These are phyloP conservation scores for Acanthamoeba healyi DNA, from an alignment of 208 protist species.

Conservation along the genomic window DNA sequence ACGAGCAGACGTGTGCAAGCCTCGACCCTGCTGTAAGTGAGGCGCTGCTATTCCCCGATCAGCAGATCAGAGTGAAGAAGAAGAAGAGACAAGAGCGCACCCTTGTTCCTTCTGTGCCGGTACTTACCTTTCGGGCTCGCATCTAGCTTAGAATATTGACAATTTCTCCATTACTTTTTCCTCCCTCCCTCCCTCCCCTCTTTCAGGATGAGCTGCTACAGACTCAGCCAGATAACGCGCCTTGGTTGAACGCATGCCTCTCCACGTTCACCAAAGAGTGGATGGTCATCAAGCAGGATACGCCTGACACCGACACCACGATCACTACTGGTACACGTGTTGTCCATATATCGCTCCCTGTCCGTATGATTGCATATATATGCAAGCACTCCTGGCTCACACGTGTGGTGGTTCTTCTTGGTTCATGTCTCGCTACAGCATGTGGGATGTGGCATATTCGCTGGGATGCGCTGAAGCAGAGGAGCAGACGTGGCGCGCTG, in stretches of 20 bases:
- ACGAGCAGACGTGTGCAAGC: background rate
- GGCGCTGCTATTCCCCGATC: background rate
- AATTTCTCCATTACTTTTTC: no score
- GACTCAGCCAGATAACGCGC: background rate
- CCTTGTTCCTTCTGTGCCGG: background rate
- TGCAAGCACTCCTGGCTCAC: no score
- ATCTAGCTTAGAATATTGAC: no score
- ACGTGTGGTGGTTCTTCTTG: no score
- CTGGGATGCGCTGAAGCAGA: background rate
- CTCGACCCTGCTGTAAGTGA: background rate
- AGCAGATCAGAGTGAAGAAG: background rate
- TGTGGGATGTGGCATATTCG: background rate
- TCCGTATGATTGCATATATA: no score
- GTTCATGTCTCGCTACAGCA: no score
- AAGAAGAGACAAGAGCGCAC: background rate
- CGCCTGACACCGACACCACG: background rate
- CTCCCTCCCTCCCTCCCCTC: background rate
- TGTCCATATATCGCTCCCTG: no score
- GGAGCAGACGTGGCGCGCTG: background rate
- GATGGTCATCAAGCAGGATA: conserved; percentile 9
- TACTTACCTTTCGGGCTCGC: no score
- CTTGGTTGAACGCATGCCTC: conserved; percentile 30
- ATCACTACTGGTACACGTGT: background rate
- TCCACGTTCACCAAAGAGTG: background rate
- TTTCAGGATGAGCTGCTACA: background rate